phyloP scores from a whole-genome alignment of 495 filamentous ascomycete species.

The Neurospora sp. region DNA sequence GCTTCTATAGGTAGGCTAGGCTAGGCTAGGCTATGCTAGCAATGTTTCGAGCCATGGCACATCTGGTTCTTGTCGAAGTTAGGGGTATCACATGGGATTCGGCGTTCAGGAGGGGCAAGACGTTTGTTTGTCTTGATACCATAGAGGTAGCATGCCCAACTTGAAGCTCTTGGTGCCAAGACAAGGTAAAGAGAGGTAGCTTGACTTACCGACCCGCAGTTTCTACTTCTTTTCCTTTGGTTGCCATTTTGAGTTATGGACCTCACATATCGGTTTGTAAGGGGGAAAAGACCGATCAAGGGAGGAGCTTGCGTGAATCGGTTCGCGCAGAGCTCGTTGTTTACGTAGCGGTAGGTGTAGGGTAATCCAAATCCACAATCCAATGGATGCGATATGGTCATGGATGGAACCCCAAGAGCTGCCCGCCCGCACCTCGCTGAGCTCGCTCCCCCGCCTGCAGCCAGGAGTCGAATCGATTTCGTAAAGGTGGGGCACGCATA shows the following conservation, averaged over 20 bases:
- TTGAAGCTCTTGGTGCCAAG: slow-evolving; percentile 6
- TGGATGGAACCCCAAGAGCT: neutral
- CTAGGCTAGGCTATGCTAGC: neutral
- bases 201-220: neutral
- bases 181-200: neutral
- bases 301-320: neutral
- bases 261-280: neutral
- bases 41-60: neutral
- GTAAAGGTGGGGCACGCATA: neutral
- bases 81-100: neutral
- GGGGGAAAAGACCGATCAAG: neutral
- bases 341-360: neutral
- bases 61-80: neutral
- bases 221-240: slow-evolving; percentile 24
- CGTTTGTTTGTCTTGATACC: neutral
- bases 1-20: neutral
- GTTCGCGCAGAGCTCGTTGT: neutral
- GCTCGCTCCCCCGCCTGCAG: neutral
- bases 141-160: neutral
- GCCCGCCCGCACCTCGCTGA: neutral
- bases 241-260: slow-evolving; percentile 15
- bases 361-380: neutral
- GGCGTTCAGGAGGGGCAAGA: neutral
- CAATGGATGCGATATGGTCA: neutral
- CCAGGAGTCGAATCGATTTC: neutral